Evolutionary conservation across 2,329 filamentous ascomycete genomes (phyloP), one percentile per base, ranked within the genome.

Genomic region (Ceratocystis colombiana): DNA sequence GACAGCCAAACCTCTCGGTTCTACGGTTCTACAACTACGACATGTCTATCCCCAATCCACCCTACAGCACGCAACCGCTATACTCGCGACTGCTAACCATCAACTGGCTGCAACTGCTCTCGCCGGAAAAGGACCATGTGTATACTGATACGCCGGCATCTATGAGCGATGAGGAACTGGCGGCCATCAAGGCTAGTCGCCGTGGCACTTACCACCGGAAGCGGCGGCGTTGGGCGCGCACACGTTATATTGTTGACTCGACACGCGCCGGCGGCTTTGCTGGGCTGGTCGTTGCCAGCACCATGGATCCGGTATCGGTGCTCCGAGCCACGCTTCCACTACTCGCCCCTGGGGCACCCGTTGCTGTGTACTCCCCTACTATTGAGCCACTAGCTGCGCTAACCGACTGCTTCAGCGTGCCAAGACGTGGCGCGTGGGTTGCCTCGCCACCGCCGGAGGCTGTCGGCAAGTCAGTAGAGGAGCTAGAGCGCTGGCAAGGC

Each of bases 1-100:
- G 87, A 37, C 91, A 96, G 75, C 89, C 91, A 1, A 97, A 96
- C 74, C 84, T 97, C 67, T 87, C 87, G 20, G 82, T 94, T 62
- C 82, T 99, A 22, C 89, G 89, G 73, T 95, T 96, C 79, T 97
- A 96, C 77, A 85, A 85, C 74, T 97, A 87, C 77, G 90, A 96
- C 75, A 78, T 82, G 70, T 82, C 83, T 67, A 84, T 84, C 69
- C 84, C 86, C 55, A 82, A 81, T 70, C 82, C 76, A 10, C 80
- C 71, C 59, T 74, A 79, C 65, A 79, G 82, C 15, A 79, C 84
- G 28, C 94, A 97, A 73, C 93, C 94, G 0, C 84, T 99, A 10
- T 83, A 88, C 74, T 87, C 83, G 17, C 87, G 94, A 73, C 84
- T 99, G 64, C 87, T 93, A 71, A 84, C 88, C 4, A 79, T 97